Conservation (phyloP, 768 basidiomycete genomes). For the Leccinum rimulosum region DNA sequence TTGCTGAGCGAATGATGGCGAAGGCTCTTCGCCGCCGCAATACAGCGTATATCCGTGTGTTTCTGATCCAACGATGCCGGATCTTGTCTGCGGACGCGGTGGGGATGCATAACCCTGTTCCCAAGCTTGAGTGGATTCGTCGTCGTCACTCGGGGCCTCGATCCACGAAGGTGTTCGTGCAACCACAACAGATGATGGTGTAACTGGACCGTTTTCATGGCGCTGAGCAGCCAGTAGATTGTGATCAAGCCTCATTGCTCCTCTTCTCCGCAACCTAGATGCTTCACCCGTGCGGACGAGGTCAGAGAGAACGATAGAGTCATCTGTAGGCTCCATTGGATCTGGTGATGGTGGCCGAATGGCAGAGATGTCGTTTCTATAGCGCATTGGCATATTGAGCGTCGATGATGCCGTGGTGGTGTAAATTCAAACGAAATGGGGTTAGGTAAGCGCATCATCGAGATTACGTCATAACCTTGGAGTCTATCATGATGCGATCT, state of each 20-base stretch:
- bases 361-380: slow-evolving; percentile 19
- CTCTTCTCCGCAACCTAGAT: slow-evolving; percentile 68
- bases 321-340: slow-evolving; percentile 42
- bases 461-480: slow-evolving; percentile 9
- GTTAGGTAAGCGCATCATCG: slow-evolving; percentile 9
- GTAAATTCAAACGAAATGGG: neutral
- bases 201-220: slow-evolving; percentile 23
- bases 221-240: slow-evolving; percentile 28
- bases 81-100: slow-evolving; percentile 22
- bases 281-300: slow-evolving; percentile 73
- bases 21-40: slow-evolving; percentile 38
- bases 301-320: slow-evolving; percentile 70
- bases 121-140: slow-evolving; percentile 33
- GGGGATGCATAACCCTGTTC: slow-evolving; percentile 32
- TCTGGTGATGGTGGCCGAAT: slow-evolving; percentile 14
- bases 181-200: slow-evolving; percentile 27
- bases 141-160: slow-evolving; percentile 32
- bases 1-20: slow-evolving; percentile 7
- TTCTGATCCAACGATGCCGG: slow-evolving; percentile 17
- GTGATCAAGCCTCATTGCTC: slow-evolving; percentile 66
- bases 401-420: slow-evolving; percentile 21
- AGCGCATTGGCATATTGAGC: slow-evolving; percentile 31
- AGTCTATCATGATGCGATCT: too few species aligned
- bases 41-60: slow-evolving; percentile 37
- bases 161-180: slow-evolving; percentile 34